Evolutionary conservation across 2,329 filamentous ascomycete genomes (phyloP).

Genomic region (Byssoonygena ceratinophila): DNA sequence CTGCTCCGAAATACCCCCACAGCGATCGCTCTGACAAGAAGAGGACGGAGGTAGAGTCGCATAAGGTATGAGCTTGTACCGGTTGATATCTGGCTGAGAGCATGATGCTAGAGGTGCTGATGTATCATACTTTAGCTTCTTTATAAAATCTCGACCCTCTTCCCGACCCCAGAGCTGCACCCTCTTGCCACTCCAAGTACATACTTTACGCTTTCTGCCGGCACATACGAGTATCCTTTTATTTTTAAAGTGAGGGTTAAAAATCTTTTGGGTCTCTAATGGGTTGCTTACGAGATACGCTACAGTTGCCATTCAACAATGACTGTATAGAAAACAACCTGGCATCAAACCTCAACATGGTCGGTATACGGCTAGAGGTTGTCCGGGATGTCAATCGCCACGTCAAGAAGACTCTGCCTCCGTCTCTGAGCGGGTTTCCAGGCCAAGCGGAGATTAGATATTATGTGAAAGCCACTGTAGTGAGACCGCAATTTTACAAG

Average conservation of each 20-base stretch:
- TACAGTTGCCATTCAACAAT: conserved; percentile 42
- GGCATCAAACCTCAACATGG: conserved; percentile 38
- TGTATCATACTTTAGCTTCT: conserved; percentile 29
- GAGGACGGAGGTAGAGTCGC: conserved; percentile 40
- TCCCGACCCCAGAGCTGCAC: conserved; percentile 36
- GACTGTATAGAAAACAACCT: conserved; percentile 38
- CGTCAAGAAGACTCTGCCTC: conserved; percentile 76
- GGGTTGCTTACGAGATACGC: conserved; percentile 5
- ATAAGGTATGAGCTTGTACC: conserved; percentile 32
- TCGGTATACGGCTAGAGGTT: conserved; percentile 37
- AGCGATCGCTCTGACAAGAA: conserved; percentile 38
- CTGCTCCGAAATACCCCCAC: conserved; percentile 31
- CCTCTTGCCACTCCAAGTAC: conserved; percentile 27
- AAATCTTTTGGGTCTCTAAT: neutral
- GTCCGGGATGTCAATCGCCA: conserved; percentile 46
- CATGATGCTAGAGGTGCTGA: neutral
- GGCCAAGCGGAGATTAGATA: conserved; percentile 84
- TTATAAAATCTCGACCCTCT: conserved; percentile 40
- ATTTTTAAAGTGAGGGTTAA: conserved; percentile 35
- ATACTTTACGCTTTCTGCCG: conserved; percentile 37
- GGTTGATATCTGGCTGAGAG: neutral
- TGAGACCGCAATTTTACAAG: conserved; percentile 76
- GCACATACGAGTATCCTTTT: conserved; percentile 41
- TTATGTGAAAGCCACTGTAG: conserved; percentile 90
- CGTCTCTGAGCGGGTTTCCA: conserved; percentile 76